Evolutionary conservation across 495 filamentous ascomycete genomes (phyloP).

Genomic region (Cryomyces minteri): DNA sequence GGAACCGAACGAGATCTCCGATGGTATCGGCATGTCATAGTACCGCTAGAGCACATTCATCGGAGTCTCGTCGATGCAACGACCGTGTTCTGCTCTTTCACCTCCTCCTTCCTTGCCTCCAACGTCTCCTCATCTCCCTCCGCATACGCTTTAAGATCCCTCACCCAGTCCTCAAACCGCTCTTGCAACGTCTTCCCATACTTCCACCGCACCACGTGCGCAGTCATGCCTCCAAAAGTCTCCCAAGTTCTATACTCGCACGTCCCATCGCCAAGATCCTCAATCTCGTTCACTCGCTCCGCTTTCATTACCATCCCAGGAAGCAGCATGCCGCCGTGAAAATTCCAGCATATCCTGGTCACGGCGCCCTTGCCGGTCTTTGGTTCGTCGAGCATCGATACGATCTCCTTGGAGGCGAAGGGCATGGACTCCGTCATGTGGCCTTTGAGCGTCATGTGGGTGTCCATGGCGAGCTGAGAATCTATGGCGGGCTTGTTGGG

Average conservation of each 20-base stretch:
- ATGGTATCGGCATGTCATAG: too few relatives aligned
- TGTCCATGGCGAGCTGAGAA: background rate
- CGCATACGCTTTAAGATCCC: slow-evolving; percentile 8
- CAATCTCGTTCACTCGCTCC: slow-evolving; percentile 7
- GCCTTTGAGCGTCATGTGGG: slow-evolving; percentile 7
- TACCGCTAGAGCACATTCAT: too few relatives aligned
- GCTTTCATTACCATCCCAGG: slow-evolving; percentile 4
- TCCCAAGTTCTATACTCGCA: slow-evolving; percentile 7
- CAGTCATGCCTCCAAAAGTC: slow-evolving; percentile 5
- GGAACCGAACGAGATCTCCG: too few relatives aligned
- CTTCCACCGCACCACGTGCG: slow-evolving; percentile 4
- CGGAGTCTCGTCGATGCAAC: too few relatives aligned
- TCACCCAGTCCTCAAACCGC: slow-evolving; percentile 6
- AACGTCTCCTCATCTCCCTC: slow-evolving; percentile 4
- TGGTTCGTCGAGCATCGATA: background rate
- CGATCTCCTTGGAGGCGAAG: background rate
- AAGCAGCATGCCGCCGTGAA: slow-evolving; percentile 1
- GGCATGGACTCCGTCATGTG: background rate
- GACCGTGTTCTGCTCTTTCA: background rate
- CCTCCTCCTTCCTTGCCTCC: slow-evolving; percentile 1
- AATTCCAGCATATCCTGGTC: slow-evolving; percentile 4
- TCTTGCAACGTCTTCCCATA: slow-evolving; percentile 4
- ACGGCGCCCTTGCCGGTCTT: background rate
- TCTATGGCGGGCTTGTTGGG: background rate
- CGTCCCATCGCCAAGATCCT: slow-evolving; percentile 6